phyloP scores from a whole-genome alignment of 2,329 filamentous ascomycete genomes.

The Didymella pinodella region DNA sequence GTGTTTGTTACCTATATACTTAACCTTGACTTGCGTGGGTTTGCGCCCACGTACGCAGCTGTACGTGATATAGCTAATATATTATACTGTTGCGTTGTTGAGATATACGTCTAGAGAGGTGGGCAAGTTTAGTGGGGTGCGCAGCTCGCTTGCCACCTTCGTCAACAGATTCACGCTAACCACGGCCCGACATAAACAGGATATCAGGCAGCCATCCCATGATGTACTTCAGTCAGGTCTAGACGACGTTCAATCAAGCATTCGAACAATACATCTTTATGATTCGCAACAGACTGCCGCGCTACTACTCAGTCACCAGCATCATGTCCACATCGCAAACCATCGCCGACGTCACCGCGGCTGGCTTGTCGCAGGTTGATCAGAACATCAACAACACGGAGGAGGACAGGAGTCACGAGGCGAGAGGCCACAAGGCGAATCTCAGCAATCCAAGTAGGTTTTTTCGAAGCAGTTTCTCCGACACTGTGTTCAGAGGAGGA shows the following conservation, averaged over 20 bases:
- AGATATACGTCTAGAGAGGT: no score
- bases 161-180: slow-evolving; percentile 11
- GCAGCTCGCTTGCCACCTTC: no score
- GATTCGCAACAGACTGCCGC: slow-evolving; percentile 12
- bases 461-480: no score
- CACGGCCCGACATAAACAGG: slow-evolving; percentile 11
- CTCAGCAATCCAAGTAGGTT: slow-evolving; percentile 57
- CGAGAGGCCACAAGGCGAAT: slow-evolving; percentile 58
- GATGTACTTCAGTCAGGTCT: background rate
- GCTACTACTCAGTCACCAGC: slow-evolving; percentile 4
- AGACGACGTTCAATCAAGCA: background rate
- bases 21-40: no score
- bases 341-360: slow-evolving; percentile 28
- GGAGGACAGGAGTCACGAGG: slow-evolving; percentile 31
- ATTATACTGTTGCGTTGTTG: no score
- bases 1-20: no score
- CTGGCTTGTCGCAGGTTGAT: slow-evolving; percentile 29
- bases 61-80: no score
- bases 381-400: slow-evolving; percentile 37
- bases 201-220: background rate
- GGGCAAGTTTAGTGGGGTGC: no score
- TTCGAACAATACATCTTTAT: background rate
- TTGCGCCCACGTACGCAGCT: no score
- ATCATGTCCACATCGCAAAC: slow-evolving; percentile 24
- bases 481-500: no score